Conservation (phyloP, 495 filamentous ascomycete genomes). For the Lasiosphaeria ovina region DNA sequence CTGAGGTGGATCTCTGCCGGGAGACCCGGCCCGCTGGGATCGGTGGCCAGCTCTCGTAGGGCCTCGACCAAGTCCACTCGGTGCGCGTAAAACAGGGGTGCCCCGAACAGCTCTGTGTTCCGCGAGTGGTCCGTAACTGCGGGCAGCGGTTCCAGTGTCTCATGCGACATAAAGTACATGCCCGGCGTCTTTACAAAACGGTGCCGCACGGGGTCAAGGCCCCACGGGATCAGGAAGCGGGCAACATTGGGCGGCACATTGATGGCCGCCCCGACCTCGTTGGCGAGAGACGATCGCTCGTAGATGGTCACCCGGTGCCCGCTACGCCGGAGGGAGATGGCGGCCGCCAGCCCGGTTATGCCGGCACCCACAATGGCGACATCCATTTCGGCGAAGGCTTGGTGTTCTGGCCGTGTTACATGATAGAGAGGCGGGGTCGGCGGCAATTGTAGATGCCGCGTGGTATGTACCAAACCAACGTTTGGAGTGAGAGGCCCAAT, state of each 20-base stretch:
- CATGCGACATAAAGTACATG: slow-evolving; percentile 10
- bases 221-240: slow-evolving; percentile 41
- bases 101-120: slow-evolving; percentile 6
- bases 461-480: too few relatives aligned
- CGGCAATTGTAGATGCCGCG: too few relatives aligned
- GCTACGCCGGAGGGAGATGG: slow-evolving; percentile 48
- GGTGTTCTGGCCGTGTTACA: too few relatives aligned
- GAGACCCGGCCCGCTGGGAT: slow-evolving; percentile 22
- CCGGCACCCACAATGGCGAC: slow-evolving; percentile 55
- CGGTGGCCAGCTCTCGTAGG: slow-evolving; percentile 34
- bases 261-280: slow-evolving; percentile 56
- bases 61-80: slow-evolving; percentile 42
- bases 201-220: slow-evolving; percentile 27
- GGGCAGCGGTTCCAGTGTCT: slow-evolving; percentile 14
- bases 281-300: slow-evolving; percentile 51
- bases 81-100: slow-evolving; percentile 17
- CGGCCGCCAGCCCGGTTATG: slow-evolving; percentile 52
- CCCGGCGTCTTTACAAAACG: slow-evolving; percentile 14
- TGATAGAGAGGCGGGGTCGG: too few relatives aligned
- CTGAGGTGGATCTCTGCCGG: slow-evolving; percentile 31
- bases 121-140: slow-evolving; percentile 14
- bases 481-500: too few relatives aligned
- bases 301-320: slow-evolving; percentile 55
- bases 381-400: slow-evolving; percentile 11
- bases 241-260: slow-evolving; percentile 50